Evolutionary conservation across 495 filamentous ascomycete genomes (phyloP).

Genomic region (Neurospora sp.): DNA sequence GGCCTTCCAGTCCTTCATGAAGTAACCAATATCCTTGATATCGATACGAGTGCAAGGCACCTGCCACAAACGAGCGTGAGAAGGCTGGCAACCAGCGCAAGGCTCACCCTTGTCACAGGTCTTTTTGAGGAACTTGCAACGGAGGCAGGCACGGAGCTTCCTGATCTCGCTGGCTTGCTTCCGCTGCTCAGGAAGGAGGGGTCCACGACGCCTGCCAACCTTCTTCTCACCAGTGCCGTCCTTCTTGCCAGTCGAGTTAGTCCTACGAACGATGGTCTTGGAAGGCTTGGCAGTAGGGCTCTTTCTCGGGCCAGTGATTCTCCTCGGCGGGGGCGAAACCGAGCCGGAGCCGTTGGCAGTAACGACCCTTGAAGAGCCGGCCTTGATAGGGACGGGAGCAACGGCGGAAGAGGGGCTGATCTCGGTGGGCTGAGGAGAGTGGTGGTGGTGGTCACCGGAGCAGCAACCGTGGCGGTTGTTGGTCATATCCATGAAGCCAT

Average conservation of each 20-base stretch:
- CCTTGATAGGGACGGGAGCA: conserved; percentile 62
- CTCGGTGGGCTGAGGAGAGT: conserved; percentile 30
- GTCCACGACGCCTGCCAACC: conserved; percentile 75
- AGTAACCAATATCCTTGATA: conserved; percentile 93
- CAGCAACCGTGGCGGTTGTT: conserved; percentile 39
- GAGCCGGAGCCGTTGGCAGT: conserved; percentile 52
- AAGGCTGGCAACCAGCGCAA: conserved; percentile 84
- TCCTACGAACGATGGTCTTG: conserved; percentile 69
- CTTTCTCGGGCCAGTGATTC: conserved; percentile 58
- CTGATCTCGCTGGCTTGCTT: conserved; percentile 91
- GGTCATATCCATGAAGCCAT: conserved; percentile 42
- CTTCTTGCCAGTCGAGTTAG: conserved; percentile 60
- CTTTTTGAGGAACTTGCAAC: conserved; percentile 98
- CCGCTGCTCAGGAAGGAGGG: conserved; percentile 82
- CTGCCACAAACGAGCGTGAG: conserved; percentile 87
- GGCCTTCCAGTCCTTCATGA: conserved; percentile 97
- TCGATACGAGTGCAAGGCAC: conserved; percentile 92
- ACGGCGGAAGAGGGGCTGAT: conserved; percentile 57
- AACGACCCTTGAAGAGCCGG: conserved; percentile 41
- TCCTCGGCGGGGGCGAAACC: conserved; percentile 50
- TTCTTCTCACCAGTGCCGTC: conserved; percentile 69
- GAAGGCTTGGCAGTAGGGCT: conserved; percentile 70
- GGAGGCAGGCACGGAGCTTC: conserved; percentile 80
- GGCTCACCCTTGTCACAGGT: conserved; percentile 94
- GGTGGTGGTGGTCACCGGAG: conserved; percentile 37